These are phyloP conservation scores for Coprinellus aureogranulatus DNA, from an alignment of 768 basidiomycete species.

Conservation along the genomic window DNA sequence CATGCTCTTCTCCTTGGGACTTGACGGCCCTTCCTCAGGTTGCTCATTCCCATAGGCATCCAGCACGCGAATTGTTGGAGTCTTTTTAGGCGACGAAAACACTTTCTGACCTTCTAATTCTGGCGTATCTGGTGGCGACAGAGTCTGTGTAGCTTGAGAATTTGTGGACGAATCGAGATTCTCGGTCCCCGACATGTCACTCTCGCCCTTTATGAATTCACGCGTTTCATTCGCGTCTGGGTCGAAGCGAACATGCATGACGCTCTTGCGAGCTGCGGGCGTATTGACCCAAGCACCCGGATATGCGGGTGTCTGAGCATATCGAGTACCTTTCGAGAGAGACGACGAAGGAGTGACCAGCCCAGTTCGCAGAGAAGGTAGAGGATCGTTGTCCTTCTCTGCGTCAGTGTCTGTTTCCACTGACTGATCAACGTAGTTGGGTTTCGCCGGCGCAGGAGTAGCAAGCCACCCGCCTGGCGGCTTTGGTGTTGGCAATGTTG, in stretches of 20 bases:
- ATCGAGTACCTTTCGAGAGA: slow-evolving; percentile 48
- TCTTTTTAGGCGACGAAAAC: slow-evolving; percentile 35
- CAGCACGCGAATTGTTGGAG: slow-evolving; percentile 58
- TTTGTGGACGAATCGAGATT: slow-evolving; percentile 8
- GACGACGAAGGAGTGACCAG: slow-evolving; percentile 49
- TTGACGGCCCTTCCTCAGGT: slow-evolving; percentile 4
- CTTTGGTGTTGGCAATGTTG: slow-evolving; percentile 24
- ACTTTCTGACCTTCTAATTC: slow-evolving; percentile 12
- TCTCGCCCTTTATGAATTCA: slow-evolving; percentile 17
- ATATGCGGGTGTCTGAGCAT: slow-evolving; percentile 59
- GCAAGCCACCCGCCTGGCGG: slow-evolving; percentile 38
- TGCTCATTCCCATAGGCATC: slow-evolving; percentile 68
- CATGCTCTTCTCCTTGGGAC: slow-evolving; percentile 25
- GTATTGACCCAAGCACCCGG: slow-evolving; percentile 69
- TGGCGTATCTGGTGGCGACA: slow-evolving; percentile 15
- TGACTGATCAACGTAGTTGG: slow-evolving; percentile 8
- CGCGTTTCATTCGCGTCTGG: slow-evolving; percentile 24
- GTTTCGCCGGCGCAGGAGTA: slow-evolving; percentile 22
- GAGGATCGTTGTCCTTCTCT: not conserved
- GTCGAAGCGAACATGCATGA: slow-evolving; percentile 74
- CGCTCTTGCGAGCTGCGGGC: slow-evolving; percentile 54
- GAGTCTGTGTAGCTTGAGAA: slow-evolving; percentile 18
- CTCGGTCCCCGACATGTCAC: slow-evolving; percentile 5
- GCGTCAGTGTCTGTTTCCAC: slow-evolving; percentile 11
- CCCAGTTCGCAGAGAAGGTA: slow-evolving; percentile 26